A percentile compares a stretch with the other conserved stretches of the same genome.
Conservation (phyloP, 228 moss, liverwort and hornwort species). For the Sphagnum fallax region DNA sequence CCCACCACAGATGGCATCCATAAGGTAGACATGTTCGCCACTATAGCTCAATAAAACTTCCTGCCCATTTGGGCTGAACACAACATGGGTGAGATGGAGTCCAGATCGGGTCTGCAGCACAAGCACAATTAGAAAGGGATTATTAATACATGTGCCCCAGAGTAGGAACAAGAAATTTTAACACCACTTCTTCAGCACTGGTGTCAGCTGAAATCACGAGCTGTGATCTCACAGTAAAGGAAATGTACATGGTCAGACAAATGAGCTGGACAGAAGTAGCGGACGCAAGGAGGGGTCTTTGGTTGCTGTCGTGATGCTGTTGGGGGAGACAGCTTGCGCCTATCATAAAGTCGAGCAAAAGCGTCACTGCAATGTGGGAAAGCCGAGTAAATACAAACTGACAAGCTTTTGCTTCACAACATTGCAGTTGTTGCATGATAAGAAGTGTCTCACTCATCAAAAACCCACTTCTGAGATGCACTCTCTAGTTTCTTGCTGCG, state of each 20-base stretch:
- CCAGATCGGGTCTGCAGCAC: constrained; percentile 35
- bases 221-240: neutral
- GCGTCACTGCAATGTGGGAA: constrained; percentile 40
- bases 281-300: constrained; percentile 51
- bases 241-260: constrained; percentile 45
- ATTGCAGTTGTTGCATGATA: no score
- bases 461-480: no score
- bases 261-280: constrained; percentile 61
- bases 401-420: no score
- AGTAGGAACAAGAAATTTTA: no score
- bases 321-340: constrained; percentile 48
- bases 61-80: constrained; percentile 48
- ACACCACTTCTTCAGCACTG: no score
- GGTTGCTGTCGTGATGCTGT: constrained; percentile 36
- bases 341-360: constrained; percentile 56
- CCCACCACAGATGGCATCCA: constrained; percentile 41
- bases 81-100: constrained; percentile 54
- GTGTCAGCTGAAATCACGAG: no score
- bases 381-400: neutral
- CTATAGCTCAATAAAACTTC: constrained; percentile 53
- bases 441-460: no score
- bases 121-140: neutral
- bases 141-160: no score
- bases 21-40: constrained; percentile 53
- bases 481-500: no score